These are phyloP conservation scores for Prunus armeniaca DNA, from an alignment of 306 rosid genomes.

Conservation along the genomic window DNA sequence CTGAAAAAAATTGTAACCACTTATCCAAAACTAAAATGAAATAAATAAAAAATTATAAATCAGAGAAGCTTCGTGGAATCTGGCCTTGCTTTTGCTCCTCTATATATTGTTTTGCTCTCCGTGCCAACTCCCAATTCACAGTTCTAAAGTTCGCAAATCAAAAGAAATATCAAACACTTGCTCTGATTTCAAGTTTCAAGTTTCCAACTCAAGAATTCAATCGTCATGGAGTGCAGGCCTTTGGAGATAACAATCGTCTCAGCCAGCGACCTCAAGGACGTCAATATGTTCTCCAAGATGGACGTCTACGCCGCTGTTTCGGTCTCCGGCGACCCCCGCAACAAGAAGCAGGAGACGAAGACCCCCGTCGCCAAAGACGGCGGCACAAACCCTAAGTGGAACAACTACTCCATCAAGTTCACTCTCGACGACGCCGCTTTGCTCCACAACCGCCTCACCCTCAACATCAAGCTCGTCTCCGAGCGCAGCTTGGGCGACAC, in stretches of 20 bases:
- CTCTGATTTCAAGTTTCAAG: neutral
- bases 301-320: slow-evolving; percentile 53
- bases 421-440: slow-evolving; percentile 24
- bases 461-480: slow-evolving; percentile 41
- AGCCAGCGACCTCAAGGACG: slow-evolving; percentile 42
- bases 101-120: neutral
- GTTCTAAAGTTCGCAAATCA: neutral
- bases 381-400: slow-evolving; percentile 48
- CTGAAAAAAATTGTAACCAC: neutral
- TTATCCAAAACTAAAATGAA: no score
- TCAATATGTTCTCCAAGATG: slow-evolving; percentile 49
- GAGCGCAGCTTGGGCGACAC: slow-evolving; percentile 32
- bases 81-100: neutral
- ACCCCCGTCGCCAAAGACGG: slow-evolving; percentile 39
- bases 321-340: slow-evolving; percentile 30
- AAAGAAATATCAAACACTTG: neutral
- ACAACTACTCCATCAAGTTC: slow-evolving; percentile 34
- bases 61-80: neutral
- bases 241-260: slow-evolving; percentile 34
- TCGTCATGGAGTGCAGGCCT: slow-evolving; percentile 39
- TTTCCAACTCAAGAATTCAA: neutral
- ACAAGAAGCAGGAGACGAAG: slow-evolving; percentile 24
- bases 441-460: slow-evolving; percentile 29
- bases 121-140: no score
- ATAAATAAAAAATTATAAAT: neutral